Conservation (phyloP, 306 rosid species). For the Vicia sativa region DNA sequence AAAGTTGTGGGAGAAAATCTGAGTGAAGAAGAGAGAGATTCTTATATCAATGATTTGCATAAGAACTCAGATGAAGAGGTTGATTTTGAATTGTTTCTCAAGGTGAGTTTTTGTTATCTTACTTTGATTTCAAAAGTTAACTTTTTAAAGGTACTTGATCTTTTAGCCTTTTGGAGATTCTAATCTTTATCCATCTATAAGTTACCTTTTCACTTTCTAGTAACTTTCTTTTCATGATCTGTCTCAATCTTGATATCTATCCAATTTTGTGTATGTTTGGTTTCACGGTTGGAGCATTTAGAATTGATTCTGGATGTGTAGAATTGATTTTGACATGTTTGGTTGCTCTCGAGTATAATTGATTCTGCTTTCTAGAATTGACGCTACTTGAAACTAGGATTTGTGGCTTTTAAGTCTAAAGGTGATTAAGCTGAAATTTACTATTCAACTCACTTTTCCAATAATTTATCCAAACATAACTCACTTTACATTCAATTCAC, state of each 20-base stretch:
- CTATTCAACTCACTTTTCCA: too few species aligned
- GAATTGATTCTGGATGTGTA: too few species aligned
- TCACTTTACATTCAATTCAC: too few species aligned
- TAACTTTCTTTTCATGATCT: conserved; percentile 6
- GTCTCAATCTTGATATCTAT: conserved; percentile 22
- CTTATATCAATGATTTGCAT: conserved; percentile 68
- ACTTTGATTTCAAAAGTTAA: conserved; percentile 4
- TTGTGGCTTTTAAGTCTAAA: too few species aligned
- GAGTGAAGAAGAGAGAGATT: conserved; percentile 83
- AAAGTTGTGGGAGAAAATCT: conserved; percentile 88
- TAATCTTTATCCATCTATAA: conserved; percentile 17
- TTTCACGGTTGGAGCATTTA: too few species aligned
- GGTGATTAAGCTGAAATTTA: too few species aligned
- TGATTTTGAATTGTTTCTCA: conserved; percentile 89
- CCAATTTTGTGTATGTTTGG: neutral
- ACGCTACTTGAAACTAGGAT: too few species aligned
- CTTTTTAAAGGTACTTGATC: conserved; percentile 25
- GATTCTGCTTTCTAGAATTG: too few species aligned
- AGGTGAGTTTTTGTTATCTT: conserved; percentile 49
- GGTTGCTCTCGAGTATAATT: too few species aligned
- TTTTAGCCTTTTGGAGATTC: conserved; percentile 35
- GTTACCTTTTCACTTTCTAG: neutral
- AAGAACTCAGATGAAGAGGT: conserved; percentile 73
- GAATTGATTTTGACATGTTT: too few species aligned
- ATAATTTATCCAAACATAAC: too few species aligned